Percentiles rank a stretch among this genome's conserved stretches.
These are phyloP conservation scores for Globisporangium iwayamae DNA, from an alignment of 352 stramenopile species.

Conservation along the genomic window DNA sequence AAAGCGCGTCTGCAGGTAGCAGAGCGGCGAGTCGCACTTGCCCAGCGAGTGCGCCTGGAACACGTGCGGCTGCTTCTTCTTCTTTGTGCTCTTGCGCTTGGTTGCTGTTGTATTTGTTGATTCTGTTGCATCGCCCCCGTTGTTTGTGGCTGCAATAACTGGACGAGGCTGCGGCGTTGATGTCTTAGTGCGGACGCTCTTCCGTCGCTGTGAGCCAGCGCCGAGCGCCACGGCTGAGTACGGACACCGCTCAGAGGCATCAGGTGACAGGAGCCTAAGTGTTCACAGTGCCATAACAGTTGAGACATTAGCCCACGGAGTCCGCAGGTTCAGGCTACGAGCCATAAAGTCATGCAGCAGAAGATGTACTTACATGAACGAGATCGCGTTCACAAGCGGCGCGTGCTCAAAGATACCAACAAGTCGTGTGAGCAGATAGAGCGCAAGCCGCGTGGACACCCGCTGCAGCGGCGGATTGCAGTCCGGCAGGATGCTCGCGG, in stretches of 20 bases:
- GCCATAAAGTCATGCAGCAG: not conserved
- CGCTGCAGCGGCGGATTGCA: conserved; percentile 68
- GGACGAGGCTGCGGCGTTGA: not conserved
- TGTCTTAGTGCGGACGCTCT: not conserved
- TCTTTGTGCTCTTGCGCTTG: conserved; percentile 20
- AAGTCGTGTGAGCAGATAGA: conserved; percentile 74
- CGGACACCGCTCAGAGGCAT: conserved; percentile 52
- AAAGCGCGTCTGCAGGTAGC: conserved; percentile 78
- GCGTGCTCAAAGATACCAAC: conserved; percentile 75
- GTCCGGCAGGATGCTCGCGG: conserved; percentile 70
- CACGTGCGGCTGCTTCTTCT: conserved; percentile 19
- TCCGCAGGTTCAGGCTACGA: not conserved
- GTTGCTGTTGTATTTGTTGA: conserved; percentile 1
- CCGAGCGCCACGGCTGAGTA: conserved; percentile 63
- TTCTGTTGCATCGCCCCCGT: conserved; percentile 16
- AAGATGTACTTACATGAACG: conserved; percentile 51
- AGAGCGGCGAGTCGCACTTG: conserved; percentile 59
- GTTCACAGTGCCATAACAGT: not conserved
- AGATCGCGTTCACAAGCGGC: conserved; percentile 77
- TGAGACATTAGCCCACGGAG: not conserved
- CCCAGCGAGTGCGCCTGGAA: conserved; percentile 56
- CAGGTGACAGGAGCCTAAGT: conserved; percentile 49
- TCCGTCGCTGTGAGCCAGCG: conserved; percentile 30
- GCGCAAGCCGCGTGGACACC: conserved; percentile 68
- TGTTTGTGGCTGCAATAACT: conserved; percentile 12